Evolutionary conservation across 2,329 filamentous ascomycete genomes (phyloP).

Genomic region (Aspergillus eucalypticola): DNA sequence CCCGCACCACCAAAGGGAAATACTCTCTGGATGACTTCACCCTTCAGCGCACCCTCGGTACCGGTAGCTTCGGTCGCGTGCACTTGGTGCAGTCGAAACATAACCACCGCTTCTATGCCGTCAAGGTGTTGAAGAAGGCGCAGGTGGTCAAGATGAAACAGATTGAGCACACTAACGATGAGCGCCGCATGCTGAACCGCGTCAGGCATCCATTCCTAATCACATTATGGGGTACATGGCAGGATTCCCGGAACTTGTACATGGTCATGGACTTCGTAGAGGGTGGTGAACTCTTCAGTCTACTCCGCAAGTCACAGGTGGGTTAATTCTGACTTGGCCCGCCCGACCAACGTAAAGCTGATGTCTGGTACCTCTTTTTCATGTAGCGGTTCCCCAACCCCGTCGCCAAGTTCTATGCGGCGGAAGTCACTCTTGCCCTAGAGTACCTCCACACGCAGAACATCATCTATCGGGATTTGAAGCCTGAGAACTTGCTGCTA

Average conservation of each 20-base stretch:
- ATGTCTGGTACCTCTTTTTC: neutral
- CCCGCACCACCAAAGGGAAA: slow-evolving; percentile 87
- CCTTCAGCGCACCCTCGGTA: slow-evolving; percentile 87
- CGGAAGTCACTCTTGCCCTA: slow-evolving; percentile 90
- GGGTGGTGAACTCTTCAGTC: slow-evolving; percentile 93
- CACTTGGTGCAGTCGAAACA: slow-evolving; percentile 97
- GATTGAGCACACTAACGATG: slow-evolving; percentile 98
- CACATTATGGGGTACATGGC: slow-evolving; percentile 97
- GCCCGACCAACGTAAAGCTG: slow-evolving; percentile 3
- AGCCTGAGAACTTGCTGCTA: slow-evolving; percentile 89
- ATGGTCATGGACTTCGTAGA: slow-evolving; percentile 99
- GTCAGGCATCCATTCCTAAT: slow-evolving; percentile 98
- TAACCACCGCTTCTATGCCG: slow-evolving; percentile 95
- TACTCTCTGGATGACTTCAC: slow-evolving; percentile 91
- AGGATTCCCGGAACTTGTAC: slow-evolving; percentile 92
- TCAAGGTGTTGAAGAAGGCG: slow-evolving; percentile 97
- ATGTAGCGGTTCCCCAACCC: slow-evolving; percentile 92
- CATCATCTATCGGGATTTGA: slow-evolving; percentile 97
- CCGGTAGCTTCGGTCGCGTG: slow-evolving; percentile 93
- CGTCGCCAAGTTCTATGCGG: slow-evolving; percentile 98
- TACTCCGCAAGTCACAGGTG: slow-evolving; percentile 89
- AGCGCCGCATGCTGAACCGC: slow-evolving; percentile 90
- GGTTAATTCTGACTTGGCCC: slow-evolving; percentile 37
- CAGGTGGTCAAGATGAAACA: slow-evolving; percentile 99
- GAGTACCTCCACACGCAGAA: slow-evolving; percentile 94